Evolutionary conservation across 2,329 filamentous ascomycete genomes (phyloP).

Genomic region (Trematosphaeria pertusa): DNA sequence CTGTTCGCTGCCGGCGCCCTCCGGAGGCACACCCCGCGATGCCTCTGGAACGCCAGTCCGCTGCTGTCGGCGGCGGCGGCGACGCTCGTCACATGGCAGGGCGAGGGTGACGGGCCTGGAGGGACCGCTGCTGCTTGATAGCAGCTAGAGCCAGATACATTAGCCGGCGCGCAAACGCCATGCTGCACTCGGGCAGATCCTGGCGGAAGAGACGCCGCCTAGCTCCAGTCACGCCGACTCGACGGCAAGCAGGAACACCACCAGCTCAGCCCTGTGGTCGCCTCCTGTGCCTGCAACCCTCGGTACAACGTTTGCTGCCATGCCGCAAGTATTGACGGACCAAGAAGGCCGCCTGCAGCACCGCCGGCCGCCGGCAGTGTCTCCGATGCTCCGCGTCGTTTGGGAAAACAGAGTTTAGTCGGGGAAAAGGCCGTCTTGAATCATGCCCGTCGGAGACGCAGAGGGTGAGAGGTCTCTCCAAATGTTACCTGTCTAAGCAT

Average conservation of each 20-base stretch:
- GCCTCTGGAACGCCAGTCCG: not conserved
- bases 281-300: constrained; percentile 10
- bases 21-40: too few relatives aligned
- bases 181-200: constrained; percentile 31
- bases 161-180: constrained; percentile 35
- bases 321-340: constrained; percentile 10
- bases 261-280: constrained; percentile 30
- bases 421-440: not conserved
- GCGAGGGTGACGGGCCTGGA: not conserved
- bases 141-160: constrained; percentile 19
- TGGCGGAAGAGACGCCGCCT: constrained; percentile 35
- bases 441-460: not conserved
- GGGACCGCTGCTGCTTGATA: constrained; percentile 4
- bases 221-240: constrained; percentile 29
- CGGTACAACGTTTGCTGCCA: constrained; percentile 19
- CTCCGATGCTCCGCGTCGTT: constrained; percentile 1
- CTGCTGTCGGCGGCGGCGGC: constrained; percentile 6
- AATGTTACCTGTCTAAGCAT: too few relatives aligned
- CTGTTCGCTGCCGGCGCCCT: not conserved
- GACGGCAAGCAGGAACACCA: constrained; percentile 10
- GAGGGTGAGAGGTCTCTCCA: too few relatives aligned
- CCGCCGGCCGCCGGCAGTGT: not conserved
- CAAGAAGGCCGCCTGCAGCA: constrained; percentile 5
- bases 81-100: constrained; percentile 11
- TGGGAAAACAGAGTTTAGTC: constrained; percentile 1